These are phyloP conservation scores for Linum tenue DNA, from an alignment of 345 rosid species.

Conservation along the genomic window DNA sequence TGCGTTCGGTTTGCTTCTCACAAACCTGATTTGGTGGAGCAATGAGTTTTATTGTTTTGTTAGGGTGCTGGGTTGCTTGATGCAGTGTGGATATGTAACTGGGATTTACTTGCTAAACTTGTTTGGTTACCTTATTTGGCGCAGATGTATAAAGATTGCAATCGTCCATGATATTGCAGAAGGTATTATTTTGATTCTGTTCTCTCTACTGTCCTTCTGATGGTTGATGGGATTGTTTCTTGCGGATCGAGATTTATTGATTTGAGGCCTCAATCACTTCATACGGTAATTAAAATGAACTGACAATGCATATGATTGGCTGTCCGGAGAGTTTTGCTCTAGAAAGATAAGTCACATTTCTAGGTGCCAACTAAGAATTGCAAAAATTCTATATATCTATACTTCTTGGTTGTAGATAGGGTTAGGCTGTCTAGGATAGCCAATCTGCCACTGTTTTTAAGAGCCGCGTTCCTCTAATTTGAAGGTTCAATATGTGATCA, in stretches of 20 bases:
- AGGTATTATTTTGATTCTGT: slow-evolving; percentile 14
- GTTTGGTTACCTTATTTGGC: background rate
- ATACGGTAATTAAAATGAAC: no score
- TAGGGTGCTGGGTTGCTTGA: background rate
- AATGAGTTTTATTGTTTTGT: background rate
- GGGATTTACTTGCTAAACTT: background rate
- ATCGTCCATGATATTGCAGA: slow-evolving; percentile 31
- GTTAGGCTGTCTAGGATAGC: no score
- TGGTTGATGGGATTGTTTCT: background rate
- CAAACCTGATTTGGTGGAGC: background rate
- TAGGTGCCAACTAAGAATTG: no score
- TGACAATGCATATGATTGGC: no score
- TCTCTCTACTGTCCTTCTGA: background rate
- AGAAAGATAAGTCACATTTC: no score
- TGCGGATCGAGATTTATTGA: background rate
- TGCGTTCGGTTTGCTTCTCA: no score
- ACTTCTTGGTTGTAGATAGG: no score
- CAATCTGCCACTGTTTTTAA: no score
- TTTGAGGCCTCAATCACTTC: background rate
- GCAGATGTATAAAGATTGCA: slow-evolving; percentile 30
- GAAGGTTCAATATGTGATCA: no score
- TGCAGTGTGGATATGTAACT: background rate
- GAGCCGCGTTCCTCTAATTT: no score
- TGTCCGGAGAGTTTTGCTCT: no score
- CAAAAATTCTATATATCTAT: no score